A percentile compares a stretch with the other conserved stretches of the same genome.
phyloP scores from a whole-genome alignment of 345 rosid species.

The Arabis hirsuta region DNA sequence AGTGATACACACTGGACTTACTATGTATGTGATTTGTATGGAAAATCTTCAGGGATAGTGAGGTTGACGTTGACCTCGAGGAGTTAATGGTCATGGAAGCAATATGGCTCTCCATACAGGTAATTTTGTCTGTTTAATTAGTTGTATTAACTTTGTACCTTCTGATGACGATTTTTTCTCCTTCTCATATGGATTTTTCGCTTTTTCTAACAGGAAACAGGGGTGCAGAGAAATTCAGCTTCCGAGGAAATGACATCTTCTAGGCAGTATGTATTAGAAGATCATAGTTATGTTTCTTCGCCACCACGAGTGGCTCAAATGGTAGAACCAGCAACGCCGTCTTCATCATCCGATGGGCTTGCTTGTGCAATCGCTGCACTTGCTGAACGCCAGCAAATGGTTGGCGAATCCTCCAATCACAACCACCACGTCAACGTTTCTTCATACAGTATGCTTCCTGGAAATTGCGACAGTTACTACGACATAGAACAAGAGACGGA shows the following conservation, averaged over 20 bases:
- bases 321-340: slow-evolving; percentile 55
- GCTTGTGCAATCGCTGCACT: slow-evolving; percentile 88
- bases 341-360: slow-evolving; percentile 84
- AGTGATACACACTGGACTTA: slow-evolving; percentile 12
- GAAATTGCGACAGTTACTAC: slow-evolving; percentile 57
- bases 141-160: slow-evolving; percentile 17
- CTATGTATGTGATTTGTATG: slow-evolving; percentile 14
- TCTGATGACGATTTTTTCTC: not conserved
- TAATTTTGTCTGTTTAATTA: slow-evolving; percentile 28
- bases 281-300: slow-evolving; percentile 47
- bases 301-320: slow-evolving; percentile 49
- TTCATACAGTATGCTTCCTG: slow-evolving; percentile 53
- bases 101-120: slow-evolving; percentile 97
- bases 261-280: slow-evolving; percentile 58
- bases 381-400: slow-evolving; percentile 80
- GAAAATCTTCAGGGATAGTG: slow-evolving; percentile 70
- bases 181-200: not conserved
- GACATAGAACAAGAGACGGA: slow-evolving; percentile 51
- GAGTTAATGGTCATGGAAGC: slow-evolving; percentile 98
- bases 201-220: slow-evolving; percentile 59
- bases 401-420: slow-evolving; percentile 59
- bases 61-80: slow-evolving; percentile 93
- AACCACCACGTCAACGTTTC: slow-evolving; percentile 49
- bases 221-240: slow-evolving; percentile 50
- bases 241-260: slow-evolving; percentile 50